phyloP scores from a whole-genome alignment of 768 basidiomycete species.

The Coprinellus aureogranulatus region DNA sequence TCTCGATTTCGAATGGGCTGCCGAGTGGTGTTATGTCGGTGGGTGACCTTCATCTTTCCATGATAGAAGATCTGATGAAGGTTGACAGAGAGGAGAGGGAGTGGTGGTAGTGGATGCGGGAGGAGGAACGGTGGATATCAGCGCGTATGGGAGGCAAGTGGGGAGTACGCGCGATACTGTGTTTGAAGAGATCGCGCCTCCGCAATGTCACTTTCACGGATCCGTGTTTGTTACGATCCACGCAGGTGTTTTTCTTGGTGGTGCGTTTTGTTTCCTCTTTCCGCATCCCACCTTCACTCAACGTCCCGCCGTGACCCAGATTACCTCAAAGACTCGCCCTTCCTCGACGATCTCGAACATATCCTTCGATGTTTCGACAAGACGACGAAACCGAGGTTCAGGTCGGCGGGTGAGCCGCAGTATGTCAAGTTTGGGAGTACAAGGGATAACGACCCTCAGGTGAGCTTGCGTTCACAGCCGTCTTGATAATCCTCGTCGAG shows the following conservation, averaged over 20 bases:
- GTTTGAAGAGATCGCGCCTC: constrained; percentile 42
- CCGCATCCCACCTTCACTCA: neutral
- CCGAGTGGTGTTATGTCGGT: constrained; percentile 48
- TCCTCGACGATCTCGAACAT: constrained; percentile 33
- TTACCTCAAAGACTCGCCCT: constrained; percentile 36
- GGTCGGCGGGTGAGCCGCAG: constrained; percentile 29
- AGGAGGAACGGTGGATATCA: constrained; percentile 60
- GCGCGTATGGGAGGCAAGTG: constrained; percentile 42
- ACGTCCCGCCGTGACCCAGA: constrained; percentile 19
- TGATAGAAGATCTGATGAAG: constrained; percentile 10
- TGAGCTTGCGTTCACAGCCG: too few species aligned
- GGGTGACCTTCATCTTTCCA: constrained; percentile 54
- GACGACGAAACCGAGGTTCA: constrained; percentile 41
- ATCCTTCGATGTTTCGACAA: constrained; percentile 43
- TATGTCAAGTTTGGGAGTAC: constrained; percentile 43
- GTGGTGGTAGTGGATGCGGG: constrained; percentile 60
- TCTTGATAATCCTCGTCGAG: constrained; percentile 25
- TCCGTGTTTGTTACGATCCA: constrained; percentile 44
- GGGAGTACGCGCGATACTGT: constrained; percentile 9
- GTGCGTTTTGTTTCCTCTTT: constrained; percentile 20
- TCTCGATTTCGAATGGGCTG: constrained; percentile 42
- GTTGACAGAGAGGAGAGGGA: constrained; percentile 38
- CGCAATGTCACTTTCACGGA: constrained; percentile 43
- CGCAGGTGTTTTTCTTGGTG: constrained; percentile 30
- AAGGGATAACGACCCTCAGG: constrained; percentile 35